Conservation (phyloP, 345 rosid genomes). For the Gossypium sturtianum region DNA sequence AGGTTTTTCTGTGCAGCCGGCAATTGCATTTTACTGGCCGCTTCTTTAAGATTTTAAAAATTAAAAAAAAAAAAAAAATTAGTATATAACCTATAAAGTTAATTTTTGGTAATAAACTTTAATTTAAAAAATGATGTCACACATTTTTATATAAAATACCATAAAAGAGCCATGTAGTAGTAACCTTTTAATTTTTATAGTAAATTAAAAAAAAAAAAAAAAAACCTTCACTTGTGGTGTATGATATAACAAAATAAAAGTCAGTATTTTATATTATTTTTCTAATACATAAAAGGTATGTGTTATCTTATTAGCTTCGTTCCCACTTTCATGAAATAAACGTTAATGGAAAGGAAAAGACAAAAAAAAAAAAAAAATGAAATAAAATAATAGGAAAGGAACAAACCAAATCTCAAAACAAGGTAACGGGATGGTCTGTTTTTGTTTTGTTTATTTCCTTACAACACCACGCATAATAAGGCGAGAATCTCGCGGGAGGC, state of each 20-base stretch:
- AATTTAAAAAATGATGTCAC: too few relatives aligned
- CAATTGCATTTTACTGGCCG: too few relatives aligned
- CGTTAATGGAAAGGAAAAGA: neutral
- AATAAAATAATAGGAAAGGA: neutral
- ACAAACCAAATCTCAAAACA: neutral
- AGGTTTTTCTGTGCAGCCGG: neutral
- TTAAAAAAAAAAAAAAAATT: too few relatives aligned
- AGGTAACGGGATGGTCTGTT: neutral
- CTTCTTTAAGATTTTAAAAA: too few relatives aligned
- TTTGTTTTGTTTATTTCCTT: neutral
- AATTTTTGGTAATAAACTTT: too few relatives aligned
- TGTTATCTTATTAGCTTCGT: neutral
- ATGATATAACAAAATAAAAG: too few relatives aligned
- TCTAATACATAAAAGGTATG: neutral
- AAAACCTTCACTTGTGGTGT: too few relatives aligned
- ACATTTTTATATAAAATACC: too few relatives aligned
- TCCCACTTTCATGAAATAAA: neutral
- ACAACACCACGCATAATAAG: slow-evolving; percentile 30
- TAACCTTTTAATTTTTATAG: too few relatives aligned
- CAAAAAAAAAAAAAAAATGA: neutral
- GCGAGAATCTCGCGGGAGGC: slow-evolving; percentile 58
- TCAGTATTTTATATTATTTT: neutral
- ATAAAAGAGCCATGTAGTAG: too few relatives aligned
- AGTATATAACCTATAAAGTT: too few relatives aligned
- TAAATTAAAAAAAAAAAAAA: too few relatives aligned